A percentile compares a stretch with the other conserved stretches of the same genome.
Evolutionary conservation across 495 filamentous ascomycete genomes (phyloP).

Genomic region (Neurospora sp.): DNA sequence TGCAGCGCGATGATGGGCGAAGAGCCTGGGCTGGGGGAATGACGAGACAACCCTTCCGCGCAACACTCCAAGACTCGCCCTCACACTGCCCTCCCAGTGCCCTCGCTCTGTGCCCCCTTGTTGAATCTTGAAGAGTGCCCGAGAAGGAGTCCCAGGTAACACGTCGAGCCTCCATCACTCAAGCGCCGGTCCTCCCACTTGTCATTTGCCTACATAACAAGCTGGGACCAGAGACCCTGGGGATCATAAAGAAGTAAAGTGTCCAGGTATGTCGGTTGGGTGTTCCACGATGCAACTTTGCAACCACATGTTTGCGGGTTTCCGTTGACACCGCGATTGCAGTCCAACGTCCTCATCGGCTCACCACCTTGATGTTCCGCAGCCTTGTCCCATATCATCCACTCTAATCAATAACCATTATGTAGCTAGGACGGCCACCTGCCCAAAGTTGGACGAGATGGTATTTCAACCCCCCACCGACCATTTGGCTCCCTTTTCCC

Average conservation of each 20-base stretch:
- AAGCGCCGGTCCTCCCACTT: not conserved
- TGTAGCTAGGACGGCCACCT: not conserved
- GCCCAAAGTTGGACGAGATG: not conserved
- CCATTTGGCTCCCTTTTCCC: not conserved
- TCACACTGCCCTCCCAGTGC: not conserved
- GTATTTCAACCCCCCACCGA: not conserved
- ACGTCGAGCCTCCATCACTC: not conserved
- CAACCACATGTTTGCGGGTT: not conserved
- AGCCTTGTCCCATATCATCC: not conserved
- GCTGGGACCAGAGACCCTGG: not conserved
- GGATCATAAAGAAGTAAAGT: not conserved
- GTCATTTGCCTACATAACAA: not conserved
- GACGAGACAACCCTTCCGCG: not conserved
- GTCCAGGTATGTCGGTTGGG: not conserved
- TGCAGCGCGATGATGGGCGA: not conserved
- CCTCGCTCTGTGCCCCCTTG: not conserved
- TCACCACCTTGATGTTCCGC: not conserved
- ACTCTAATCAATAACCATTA: not conserved
- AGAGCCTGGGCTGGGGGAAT: not conserved
- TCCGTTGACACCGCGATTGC: not conserved
- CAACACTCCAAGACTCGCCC: not conserved
- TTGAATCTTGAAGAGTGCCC: not conserved
- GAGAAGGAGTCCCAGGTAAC: not conserved
- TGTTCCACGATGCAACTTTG: not conserved
- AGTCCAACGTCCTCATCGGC: not conserved